These are phyloP conservation scores for Metroxylon sagu DNA, from an alignment of 176 grass and related monocot species.

Conservation along the genomic window DNA sequence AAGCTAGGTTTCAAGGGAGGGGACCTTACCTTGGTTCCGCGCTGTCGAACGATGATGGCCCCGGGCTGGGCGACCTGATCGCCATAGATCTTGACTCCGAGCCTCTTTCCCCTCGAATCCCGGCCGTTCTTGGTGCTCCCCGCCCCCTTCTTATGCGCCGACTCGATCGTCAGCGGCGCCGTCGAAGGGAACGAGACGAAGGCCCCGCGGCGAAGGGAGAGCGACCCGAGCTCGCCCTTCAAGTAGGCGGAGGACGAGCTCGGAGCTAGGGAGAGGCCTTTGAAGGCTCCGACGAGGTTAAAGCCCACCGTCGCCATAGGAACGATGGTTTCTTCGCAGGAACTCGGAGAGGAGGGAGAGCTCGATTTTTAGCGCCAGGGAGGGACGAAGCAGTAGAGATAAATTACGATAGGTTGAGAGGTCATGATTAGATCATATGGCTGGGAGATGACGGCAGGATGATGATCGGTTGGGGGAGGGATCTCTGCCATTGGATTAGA, in stretches of 20 bases:
- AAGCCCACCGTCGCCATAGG: constrained; percentile 52
- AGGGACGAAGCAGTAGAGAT: too few relatives aligned
- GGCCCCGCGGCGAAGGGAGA: background rate
- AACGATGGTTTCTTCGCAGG: too few relatives aligned
- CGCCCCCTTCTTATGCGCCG: constrained; percentile 98
- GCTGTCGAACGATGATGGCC: constrained; percentile 92
- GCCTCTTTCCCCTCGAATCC: constrained; percentile 73
- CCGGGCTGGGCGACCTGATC: constrained; percentile 92
- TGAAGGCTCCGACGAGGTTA: constrained; percentile 54
- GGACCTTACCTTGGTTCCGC: constrained; percentile 66
- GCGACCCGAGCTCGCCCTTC: constrained; percentile 12
- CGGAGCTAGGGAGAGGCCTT: constrained; percentile 45
- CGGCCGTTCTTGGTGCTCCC: constrained; percentile 94
- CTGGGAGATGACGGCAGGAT: too few relatives aligned
- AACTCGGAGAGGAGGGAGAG: background rate
- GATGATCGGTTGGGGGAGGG: too few relatives aligned
- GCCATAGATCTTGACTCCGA: constrained; percentile 93
- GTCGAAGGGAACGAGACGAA: constrained; percentile 18
- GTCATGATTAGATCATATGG: too few relatives aligned
- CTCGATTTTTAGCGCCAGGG: too few relatives aligned
- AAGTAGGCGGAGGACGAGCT: constrained; percentile 27
- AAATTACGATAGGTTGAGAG: too few relatives aligned
- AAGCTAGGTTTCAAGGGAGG: background rate
- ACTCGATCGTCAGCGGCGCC: constrained; percentile 67
- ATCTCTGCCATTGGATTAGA: too few relatives aligned